phyloP scores from a whole-genome alignment of 345 rosid species.

The Heritiera littoralis region DNA sequence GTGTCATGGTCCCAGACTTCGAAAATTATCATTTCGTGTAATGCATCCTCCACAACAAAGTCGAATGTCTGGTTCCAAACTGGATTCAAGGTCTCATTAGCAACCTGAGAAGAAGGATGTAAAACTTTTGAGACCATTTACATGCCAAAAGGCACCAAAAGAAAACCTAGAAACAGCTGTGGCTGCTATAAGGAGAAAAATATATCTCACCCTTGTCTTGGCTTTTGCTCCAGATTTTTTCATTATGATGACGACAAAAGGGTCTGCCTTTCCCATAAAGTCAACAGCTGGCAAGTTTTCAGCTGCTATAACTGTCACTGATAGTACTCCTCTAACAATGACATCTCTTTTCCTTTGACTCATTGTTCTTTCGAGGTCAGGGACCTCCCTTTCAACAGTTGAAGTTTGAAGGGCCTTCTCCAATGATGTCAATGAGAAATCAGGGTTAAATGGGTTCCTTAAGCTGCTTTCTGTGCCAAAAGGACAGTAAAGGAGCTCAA shows the following conservation, averaged over 20 bases:
- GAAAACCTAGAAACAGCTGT: neutral
- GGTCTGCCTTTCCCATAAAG: conserved; percentile 80
- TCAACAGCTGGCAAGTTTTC: conserved; percentile 76
- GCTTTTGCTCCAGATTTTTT: conserved; percentile 67
- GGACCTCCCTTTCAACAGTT: conserved; percentile 34
- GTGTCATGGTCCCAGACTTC: conserved; percentile 89
- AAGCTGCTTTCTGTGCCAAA: conserved; percentile 58
- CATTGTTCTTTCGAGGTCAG: conserved; percentile 11
- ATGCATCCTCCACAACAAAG: conserved; percentile 89
- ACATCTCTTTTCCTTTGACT: conserved; percentile 53
- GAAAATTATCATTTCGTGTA: conserved; percentile 72
- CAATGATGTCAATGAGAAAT: conserved; percentile 63
- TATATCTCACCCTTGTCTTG: conserved; percentile 69
- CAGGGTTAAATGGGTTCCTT: conserved; percentile 53
- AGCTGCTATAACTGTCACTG: conserved; percentile 70
- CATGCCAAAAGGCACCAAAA: neutral
- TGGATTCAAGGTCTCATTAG: conserved; percentile 75
- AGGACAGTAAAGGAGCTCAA: conserved; percentile 79
- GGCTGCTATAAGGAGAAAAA: neutral
- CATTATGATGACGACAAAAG: conserved; percentile 68
- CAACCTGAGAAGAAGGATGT: conserved; percentile 48
- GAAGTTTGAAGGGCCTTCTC: conserved; percentile 67
- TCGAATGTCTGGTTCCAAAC: conserved; percentile 97
- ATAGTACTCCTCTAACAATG: conserved; percentile 82
- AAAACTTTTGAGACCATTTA: neutral